Base-by-base conservation (phyloP, 305 asterid genomes). In the Fraxinus platypoda region DNA sequence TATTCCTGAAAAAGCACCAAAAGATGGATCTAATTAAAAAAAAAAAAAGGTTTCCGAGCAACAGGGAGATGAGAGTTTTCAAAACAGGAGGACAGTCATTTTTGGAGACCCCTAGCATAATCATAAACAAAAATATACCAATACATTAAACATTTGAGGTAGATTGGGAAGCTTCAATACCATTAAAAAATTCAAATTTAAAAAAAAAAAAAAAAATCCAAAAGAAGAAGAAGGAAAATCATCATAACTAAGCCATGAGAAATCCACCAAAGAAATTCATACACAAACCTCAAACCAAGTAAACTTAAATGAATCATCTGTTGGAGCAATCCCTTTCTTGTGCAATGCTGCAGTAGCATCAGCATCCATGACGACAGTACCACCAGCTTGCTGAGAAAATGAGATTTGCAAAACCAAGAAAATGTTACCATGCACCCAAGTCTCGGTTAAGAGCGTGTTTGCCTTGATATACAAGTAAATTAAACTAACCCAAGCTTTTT, bases 341-440 rank as follows among this genome's bases (percentile, higher is more conserved):
- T 88, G 98, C 89, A 96, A 83, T 31, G 92, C 85, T 77, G 98
- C 85, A 19, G 95, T 94, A 74, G 98, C 99, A 81, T 96, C 98
- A 81, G 98, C 98, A 84, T 96, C 98, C 99, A 96, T 90, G 84
- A 81, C 90, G 79, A 96, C 90, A 64, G 85, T 84, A 84, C 93
- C 93, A 84, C 95, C 97, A 83, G 91, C 88, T 85, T 89, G 95
- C 99, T 95, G 88, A 66, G 76, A 81, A 80, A 71, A 57, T 30
- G 6, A 68, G 21, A 70, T 49, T 74, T 38, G 72, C 72, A 64
- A 80, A 78, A 72, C 49, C 46, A 38, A 43, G 66, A 81, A 43
- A 15, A 28, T 78, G 76, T 85, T 81, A 86, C 80, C 81, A 84
- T 73, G 82, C 19, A 75, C 43, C 74, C 75, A 38, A 59, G 37